Conservation (phyloP, 441 rosid species). For the Daphne laureola region DNA sequence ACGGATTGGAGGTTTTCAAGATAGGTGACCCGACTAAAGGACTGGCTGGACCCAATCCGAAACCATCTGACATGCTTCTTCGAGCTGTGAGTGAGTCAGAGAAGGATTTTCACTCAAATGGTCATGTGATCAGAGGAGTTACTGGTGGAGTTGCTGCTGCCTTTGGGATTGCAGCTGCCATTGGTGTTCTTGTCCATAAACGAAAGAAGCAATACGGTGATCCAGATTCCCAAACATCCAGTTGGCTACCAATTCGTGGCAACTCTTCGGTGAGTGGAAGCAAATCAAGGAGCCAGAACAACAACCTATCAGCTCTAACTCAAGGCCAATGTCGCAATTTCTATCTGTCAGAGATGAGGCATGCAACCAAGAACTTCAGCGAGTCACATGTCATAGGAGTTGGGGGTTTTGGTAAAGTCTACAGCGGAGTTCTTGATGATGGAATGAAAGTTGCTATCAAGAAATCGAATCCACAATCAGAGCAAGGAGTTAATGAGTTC, state of each 20-base stretch:
- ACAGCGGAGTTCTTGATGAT: slow-evolving; percentile 44
- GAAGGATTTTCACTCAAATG: background rate
- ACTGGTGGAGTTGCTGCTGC: slow-evolving; percentile 42
- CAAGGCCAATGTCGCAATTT: slow-evolving; percentile 52
- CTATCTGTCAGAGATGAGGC: slow-evolving; percentile 39
- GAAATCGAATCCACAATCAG: slow-evolving; percentile 55
- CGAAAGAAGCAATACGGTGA: slow-evolving; percentile 25
- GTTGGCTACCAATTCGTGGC: slow-evolving; percentile 43
- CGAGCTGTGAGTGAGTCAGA: slow-evolving; percentile 10
- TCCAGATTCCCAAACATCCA: slow-evolving; percentile 28
- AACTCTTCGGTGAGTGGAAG: slow-evolving; percentile 32
- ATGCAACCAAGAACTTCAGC: slow-evolving; percentile 45
- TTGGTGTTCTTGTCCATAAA: slow-evolving; percentile 26
- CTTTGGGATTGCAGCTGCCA: slow-evolving; percentile 31
- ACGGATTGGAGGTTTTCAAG: slow-evolving; percentile 62
- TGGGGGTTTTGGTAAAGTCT: slow-evolving; percentile 71
- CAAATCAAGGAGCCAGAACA: slow-evolving; percentile 23
- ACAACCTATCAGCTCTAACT: slow-evolving; percentile 41
- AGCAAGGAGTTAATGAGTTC: slow-evolving; percentile 64
- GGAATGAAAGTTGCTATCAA: slow-evolving; percentile 49
- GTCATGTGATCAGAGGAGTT: slow-evolving; percentile 31
- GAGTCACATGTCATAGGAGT: slow-evolving; percentile 50
- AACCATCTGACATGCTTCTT: slow-evolving; percentile 32
- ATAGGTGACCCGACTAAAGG: slow-evolving; percentile 24
- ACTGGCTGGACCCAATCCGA: slow-evolving; percentile 54